Percentiles rank a stretch among this genome's conserved stretches.
Conservation (phyloP, 2,329 filamentous ascomycete species). For the Monosporascus sp. region DNA sequence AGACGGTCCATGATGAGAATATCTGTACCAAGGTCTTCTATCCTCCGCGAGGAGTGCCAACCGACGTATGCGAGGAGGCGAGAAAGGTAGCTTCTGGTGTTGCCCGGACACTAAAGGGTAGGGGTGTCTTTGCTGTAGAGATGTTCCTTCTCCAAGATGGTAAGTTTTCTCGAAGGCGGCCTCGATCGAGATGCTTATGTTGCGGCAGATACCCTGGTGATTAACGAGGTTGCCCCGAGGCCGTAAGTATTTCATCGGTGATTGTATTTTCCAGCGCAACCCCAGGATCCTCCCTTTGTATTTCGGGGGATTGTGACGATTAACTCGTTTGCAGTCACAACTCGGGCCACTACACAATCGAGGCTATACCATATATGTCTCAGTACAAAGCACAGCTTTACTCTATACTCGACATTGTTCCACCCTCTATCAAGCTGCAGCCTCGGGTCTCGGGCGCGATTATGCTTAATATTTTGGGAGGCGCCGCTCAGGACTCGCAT, state of each 20-base stretch:
- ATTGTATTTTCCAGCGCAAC: too few species aligned
- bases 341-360: conserved; percentile 92
- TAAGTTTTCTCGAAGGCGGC: conserved; percentile 36
- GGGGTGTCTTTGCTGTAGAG: conserved; percentile 93
- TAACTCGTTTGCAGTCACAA: conserved; percentile 52
- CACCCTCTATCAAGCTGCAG: conserved; percentile 43
- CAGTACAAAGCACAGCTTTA: conserved; percentile 90
- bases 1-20: conserved; percentile 91
- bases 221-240: conserved; percentile 60
- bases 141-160: conserved; percentile 81
- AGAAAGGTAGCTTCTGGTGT: conserved; percentile 72
- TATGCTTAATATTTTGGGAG: conserved; percentile 78
- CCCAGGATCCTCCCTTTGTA: too few species aligned
- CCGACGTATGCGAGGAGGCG: conserved; percentile 46
- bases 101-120: conserved; percentile 73
- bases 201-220: conserved; percentile 32
- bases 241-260: conserved; percentile 3
- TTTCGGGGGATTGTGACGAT: too few species aligned
- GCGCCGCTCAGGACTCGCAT: conserved; percentile 60
- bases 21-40: conserved; percentile 91
- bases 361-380: conserved; percentile 77
- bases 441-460: conserved; percentile 58
- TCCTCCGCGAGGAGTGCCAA: conserved; percentile 67
- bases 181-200: too few species aligned
- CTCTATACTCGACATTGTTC: conserved; percentile 67